Evolutionary conservation across 208 protist species (phyloP), one percentile per base, ranked within the genome.

Genomic region (Sergeia podlipaevii): DNA sequence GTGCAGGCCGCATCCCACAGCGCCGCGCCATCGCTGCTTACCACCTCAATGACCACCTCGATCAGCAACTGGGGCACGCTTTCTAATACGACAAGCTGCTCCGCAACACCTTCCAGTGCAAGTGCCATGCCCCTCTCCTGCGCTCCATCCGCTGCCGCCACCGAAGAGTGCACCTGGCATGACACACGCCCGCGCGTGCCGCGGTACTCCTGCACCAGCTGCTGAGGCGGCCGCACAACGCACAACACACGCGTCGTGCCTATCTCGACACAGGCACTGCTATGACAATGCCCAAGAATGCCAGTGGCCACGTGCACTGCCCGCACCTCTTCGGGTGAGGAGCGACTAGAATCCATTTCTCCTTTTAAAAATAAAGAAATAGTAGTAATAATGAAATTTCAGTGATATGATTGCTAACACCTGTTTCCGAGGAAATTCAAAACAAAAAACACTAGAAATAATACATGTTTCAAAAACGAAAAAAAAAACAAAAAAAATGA

Each of bases 181-280:
- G 67, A 65, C 15, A 94, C 65, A 11, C 83, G 80, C 3, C 87
- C 87, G 20, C 80, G 74, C 15, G 65, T 69, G 29, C 87, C 83
- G 24, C 87, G 83, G 57, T 91, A 91, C 67, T 94, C 87, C 38
- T 86, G 69, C 36, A 84, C 69, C 5, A 94, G 78, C 62, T 94
- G 87, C 67, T 91, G 80, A 23, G 87, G 87, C n/a, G 78, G 75
- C 0, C 79, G 74, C n/a, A 94, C 75, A 6, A 68, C 80, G 36
- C 83, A 89, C 18, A 94, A 54, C 10, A 94, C 80, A 34, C 87
- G 87, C 30, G 83, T 94, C 37, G 70, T 56, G 13, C 87, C 87
- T 38, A 91, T 39, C 59, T 94, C 83, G 4, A 89, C 78, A 51
- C 78, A 89, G 15, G 78, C 71, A 51, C 84, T 94, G 58, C 82